Base-by-base conservation (phyloP, 768 basidiomycete genomes). In the Xerocomus potaroensis region DNA sequence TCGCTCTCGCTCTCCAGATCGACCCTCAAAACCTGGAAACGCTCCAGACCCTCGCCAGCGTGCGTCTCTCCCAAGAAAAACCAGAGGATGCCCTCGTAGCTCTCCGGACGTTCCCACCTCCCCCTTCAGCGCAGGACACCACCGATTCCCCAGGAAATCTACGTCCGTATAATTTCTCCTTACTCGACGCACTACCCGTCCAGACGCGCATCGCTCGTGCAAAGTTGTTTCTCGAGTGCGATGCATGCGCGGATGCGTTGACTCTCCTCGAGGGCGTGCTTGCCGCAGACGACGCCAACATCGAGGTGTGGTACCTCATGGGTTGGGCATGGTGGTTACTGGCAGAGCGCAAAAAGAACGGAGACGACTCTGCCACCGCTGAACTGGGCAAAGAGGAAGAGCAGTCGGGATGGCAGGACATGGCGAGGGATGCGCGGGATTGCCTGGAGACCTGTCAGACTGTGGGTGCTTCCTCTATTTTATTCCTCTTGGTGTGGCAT, bases 291-390 rank as follows among this genome's bases (percentile, higher is more conserved):
- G 88, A 92, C 54, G 77, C 89, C 59, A 85, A 90, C 43, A 83
- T 92, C 11, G 91, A 94, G 56, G 92, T 84, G 1, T 94, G 92
- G 84, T 95, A 95, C 61, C 78, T 95, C 23, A 91, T 94, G 66
- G 92, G 91, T 43, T 96, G 91, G 91, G 86, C 87, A 53, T 91
- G 89, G 73, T 91, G 82, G 70, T 69, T 94, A 37, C 82, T 88
- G 79, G 78, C 81, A 0, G 84, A 87, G 62, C 78, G 84, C 49
- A 80, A 79, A 8, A 75, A 79, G 50, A 81, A 84, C 55, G 75
- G 67, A 11, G 49, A 56, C 74, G 72, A 22, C 76, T 73, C 16
- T 75, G 65, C 30, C 15, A 50, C 72, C 5, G 72, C 65, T 30
- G 71, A 57, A 10, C 50, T 69, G 7, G 53, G 34, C 31, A 55